Percentiles rank a stretch among this genome's conserved stretches.
These are phyloP conservation scores for Onygena corvina DNA, from an alignment of 2,329 filamentous ascomycete species.

Conservation along the genomic window DNA sequence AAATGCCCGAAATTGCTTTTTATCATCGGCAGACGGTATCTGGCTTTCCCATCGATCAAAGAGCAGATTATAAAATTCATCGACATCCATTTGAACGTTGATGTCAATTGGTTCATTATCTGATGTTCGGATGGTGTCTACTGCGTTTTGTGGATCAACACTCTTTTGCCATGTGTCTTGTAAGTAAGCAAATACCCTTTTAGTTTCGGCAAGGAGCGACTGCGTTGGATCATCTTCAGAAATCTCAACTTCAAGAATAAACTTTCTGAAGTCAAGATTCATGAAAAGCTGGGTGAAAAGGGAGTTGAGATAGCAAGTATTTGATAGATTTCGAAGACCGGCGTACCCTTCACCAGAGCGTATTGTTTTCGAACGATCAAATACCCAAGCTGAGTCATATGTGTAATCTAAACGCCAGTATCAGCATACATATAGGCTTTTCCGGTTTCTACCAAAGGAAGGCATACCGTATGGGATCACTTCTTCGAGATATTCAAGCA, in stretches of 20 bases:
- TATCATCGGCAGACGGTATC: conserved; percentile 54
- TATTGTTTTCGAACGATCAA: conserved; percentile 57
- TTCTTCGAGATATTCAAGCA: conserved; percentile 42
- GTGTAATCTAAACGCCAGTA: conserved; percentile 40
- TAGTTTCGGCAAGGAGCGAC: conserved; percentile 61
- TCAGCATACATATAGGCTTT: conserved; percentile 16
- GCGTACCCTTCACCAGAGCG: conserved; percentile 68
- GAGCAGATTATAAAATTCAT: conserved; percentile 90
- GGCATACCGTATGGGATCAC: conserved; percentile 41
- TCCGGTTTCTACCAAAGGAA: conserved; percentile 12
- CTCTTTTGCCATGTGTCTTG: conserved; percentile 66
- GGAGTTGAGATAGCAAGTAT: conserved; percentile 96
- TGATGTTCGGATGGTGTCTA: conserved; percentile 66
- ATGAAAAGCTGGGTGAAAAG: conserved; percentile 90
- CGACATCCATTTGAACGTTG: conserved; percentile 89
- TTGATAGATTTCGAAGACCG: conserved; percentile 84
- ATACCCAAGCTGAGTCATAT: conserved; percentile 49
- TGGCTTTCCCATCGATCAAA: conserved; percentile 86
- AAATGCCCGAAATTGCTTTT: conserved; percentile 63
- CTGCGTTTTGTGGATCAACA: conserved; percentile 60
- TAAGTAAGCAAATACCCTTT: conserved; percentile 71
- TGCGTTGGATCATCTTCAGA: conserved; percentile 47
- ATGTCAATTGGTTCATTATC: conserved; percentile 76
- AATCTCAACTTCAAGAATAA: conserved; percentile 59
- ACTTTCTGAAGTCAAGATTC: conserved; percentile 76